Percentiles rank a stretch among this genome's conserved stretches.
Conservation (phyloP, 2,329 filamentous ascomycete species). For the Colletotrichum sp. region DNA sequence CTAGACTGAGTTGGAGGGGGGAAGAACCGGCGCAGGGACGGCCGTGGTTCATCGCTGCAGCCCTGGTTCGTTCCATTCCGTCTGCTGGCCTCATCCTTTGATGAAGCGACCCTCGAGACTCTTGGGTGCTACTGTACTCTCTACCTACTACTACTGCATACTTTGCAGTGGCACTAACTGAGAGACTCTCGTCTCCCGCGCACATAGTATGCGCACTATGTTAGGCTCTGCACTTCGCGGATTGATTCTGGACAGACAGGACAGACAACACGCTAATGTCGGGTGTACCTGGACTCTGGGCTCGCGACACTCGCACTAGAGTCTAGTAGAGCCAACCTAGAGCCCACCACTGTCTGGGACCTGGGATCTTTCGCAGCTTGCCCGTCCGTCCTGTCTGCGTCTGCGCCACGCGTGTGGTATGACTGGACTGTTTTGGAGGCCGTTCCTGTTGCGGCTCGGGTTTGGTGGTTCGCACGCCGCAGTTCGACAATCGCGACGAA, state of each 20-base stretch:
- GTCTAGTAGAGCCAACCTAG: neutral
- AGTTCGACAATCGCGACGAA: neutral
- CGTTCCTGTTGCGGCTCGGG: constrained; percentile 16
- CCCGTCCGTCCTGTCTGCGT: neutral
- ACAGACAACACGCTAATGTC: neutral
- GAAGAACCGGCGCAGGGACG: constrained; percentile 1
- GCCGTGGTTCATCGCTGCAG: constrained; percentile 5
- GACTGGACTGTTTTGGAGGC: neutral
- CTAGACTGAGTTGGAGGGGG: neutral
- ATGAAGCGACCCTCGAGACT: neutral
- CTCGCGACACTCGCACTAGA: neutral
- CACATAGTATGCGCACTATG: neutral
- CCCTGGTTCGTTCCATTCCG: constrained; percentile 5
- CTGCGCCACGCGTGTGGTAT: neutral
- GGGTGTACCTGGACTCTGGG: neutral
- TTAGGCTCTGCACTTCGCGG: neutral
- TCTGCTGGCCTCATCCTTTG: neutral
- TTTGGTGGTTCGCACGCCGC: neutral
- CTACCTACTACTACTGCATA: neutral
- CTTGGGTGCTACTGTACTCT: neutral
- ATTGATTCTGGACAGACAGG: neutral
- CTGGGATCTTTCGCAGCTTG: neutral
- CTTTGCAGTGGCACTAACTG: neutral
- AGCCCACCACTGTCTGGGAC: neutral
- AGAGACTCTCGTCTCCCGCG: neutral